phyloP scores from a whole-genome alignment of 2,329 filamentous ascomycete genomes.

The Penicillium verrucosum region DNA sequence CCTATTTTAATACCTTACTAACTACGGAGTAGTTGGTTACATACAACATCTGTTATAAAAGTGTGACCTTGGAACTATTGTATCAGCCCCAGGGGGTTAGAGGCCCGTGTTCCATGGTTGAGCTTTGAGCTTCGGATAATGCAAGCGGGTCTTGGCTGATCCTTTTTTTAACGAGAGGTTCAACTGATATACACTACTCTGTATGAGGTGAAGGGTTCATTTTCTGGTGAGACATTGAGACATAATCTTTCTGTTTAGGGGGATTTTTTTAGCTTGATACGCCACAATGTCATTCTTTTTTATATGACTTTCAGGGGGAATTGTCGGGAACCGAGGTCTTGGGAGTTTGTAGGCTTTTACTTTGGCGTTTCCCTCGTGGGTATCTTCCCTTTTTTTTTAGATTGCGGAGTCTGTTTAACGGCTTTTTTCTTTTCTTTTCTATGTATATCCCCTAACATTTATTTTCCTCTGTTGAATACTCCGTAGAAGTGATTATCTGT shows the following conservation, averaged over 20 bases:
- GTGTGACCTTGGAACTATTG: background rate
- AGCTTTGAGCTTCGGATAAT: background rate
- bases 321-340: background rate
- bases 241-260: background rate
- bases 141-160: background rate
- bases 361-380: background rate
- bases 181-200: no score
- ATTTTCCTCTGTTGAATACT: background rate
- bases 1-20: background rate
- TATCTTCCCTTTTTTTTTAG: background rate
- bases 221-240: background rate
- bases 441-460: background rate
- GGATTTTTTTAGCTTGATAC: background rate
- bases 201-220: background rate
- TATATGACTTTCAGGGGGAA: slow-evolving; percentile 4
- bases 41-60: no score
- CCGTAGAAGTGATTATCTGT: background rate
- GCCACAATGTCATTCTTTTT: slow-evolving; percentile 10
- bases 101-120: background rate
- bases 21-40: no score
- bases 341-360: background rate
- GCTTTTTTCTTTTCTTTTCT: background rate
- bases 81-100: background rate
- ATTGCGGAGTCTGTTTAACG: background rate
- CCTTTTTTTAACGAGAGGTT: background rate